phyloP scores from a whole-genome alignment of 805 yeast species.

The Barnettozyma pratensis region DNA sequence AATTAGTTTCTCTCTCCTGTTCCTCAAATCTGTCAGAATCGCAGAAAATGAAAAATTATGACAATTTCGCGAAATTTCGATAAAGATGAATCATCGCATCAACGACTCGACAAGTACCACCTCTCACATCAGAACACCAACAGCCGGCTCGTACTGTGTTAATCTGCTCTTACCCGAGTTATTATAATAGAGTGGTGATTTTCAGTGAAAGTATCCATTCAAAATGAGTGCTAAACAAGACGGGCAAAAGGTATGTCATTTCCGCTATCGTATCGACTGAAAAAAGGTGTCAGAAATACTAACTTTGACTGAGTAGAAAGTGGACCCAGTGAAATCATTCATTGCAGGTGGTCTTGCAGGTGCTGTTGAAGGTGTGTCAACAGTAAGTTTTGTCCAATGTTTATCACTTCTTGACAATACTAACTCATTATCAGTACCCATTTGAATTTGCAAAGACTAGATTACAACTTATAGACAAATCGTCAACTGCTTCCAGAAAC shows the following conservation, averaged over 20 bases:
- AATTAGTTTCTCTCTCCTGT: not conserved
- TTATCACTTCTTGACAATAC: not conserved
- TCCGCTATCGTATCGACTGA: not conserved
- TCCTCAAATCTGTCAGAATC: too few species aligned
- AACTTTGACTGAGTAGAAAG: constrained; percentile 23
- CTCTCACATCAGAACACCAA: too few species aligned
- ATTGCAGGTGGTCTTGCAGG: constrained; percentile 97
- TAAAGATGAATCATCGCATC: too few species aligned
- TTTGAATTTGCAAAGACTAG: constrained; percentile 96
- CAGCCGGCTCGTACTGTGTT: too few species aligned
- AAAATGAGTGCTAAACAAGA: constrained; percentile 3
- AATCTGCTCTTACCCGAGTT: too few species aligned
- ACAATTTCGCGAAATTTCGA: too few species aligned
- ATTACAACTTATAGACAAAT: constrained; percentile 71
- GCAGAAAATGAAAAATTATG: too few species aligned
- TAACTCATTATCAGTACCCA: constrained; percentile 49
- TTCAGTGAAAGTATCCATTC: not conserved
- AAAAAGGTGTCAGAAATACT: constrained; percentile 2
- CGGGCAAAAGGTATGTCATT: not conserved
- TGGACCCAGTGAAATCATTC: constrained; percentile 76
- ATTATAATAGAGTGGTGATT: too few species aligned
- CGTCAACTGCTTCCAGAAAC: constrained; percentile 64
- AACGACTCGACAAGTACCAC: too few species aligned
- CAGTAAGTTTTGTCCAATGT: constrained; percentile 29
- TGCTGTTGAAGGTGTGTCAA: constrained; percentile 86